Conservation (phyloP, 164 flowering plant species). For the Pachysandra terminalis region DNA sequence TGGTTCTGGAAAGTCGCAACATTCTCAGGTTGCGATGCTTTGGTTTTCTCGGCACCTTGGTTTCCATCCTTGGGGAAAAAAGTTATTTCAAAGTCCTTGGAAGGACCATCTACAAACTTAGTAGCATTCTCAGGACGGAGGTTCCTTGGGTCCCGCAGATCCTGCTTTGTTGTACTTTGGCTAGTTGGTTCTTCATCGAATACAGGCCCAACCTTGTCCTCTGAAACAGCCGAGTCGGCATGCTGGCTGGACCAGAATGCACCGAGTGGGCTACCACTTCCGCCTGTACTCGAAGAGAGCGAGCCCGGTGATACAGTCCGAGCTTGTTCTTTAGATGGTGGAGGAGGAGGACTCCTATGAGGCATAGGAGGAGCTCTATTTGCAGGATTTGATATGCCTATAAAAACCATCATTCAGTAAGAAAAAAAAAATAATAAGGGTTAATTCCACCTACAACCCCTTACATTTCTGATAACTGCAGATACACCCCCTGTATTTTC, state of each 20-base stretch:
- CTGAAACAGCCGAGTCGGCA: slow-evolving; percentile 40
- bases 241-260: slow-evolving; percentile 93
- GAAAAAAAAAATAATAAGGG: too few species aligned
- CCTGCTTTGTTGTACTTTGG: slow-evolving; percentile 26
- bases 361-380: slow-evolving; percentile 58
- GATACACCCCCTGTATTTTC: too few species aligned
- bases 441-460: too few species aligned
- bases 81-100: slow-evolving; percentile 52
- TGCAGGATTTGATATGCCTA: slow-evolving; percentile 42
- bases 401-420: neutral
- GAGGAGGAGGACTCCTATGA: slow-evolving; percentile 82
- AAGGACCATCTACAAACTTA: slow-evolving; percentile 26
- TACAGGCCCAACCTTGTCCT: slow-evolving; percentile 44
- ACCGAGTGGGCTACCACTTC: slow-evolving; percentile 55
- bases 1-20: slow-evolving; percentile 37
- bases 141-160: slow-evolving; percentile 26
- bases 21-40: slow-evolving; percentile 34
- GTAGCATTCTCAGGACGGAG: slow-evolving; percentile 19
- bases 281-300: slow-evolving; percentile 28
- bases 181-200: slow-evolving; percentile 53
- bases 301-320: slow-evolving; percentile 30
- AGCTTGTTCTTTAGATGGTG: slow-evolving; percentile 51
- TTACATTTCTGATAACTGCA: too few species aligned
- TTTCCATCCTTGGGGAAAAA: slow-evolving; percentile 39
- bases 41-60: slow-evolving; percentile 26